Evolutionary conservation across 129 eudicot genomes (phyloP), one percentile per base, ranked within the genome.

Genomic region (Chrysanthemum makinoi): DNA sequence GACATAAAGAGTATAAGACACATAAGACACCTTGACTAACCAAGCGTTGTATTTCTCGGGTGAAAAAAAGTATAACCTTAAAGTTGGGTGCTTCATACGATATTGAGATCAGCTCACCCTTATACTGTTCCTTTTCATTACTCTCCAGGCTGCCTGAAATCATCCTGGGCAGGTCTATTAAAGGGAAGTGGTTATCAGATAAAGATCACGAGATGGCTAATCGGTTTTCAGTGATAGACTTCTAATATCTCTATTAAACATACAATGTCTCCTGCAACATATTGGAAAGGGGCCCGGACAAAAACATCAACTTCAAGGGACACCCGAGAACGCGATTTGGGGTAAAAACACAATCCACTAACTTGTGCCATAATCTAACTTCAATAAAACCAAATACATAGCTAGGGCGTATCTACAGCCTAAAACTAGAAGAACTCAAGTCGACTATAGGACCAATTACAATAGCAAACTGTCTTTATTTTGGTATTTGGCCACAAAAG

Each of bases 101-200:
- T 70, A 70, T 18, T 1, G 28, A 70, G 74, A 55, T 70, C 39
- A 55, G 52, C 49, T 55, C 20, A 56, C 15, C 50, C 51, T 52
- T 19, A 11, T 20, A 69, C 53, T 16, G 16, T 30, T 70, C 64
- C 16, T 70, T 70, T 70, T 56, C 14, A 46, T 56, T 64, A 8
- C 33, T 57, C 62, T 57, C 11, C 24, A 18, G 1, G 12, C 62
- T n/a, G 62, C 62, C 62, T 10, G 4, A 52, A 54, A 13, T 69
- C 52, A 22, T 67, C 7, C 46, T 39, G 44, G 49, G 52, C 15
- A 57, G 54, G 35, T 56, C 64, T 50, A 30, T 30, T 39, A 47
- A 17, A 13, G 50, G 60, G 13, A 61, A 18, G 52, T 49, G 14
- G 10, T 39, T 33, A 39, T 39, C 10, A 39, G 46, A 39, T 39